Conservation (phyloP, 2,329 filamentous ascomycete genomes). For the Xylaria sp. region DNA sequence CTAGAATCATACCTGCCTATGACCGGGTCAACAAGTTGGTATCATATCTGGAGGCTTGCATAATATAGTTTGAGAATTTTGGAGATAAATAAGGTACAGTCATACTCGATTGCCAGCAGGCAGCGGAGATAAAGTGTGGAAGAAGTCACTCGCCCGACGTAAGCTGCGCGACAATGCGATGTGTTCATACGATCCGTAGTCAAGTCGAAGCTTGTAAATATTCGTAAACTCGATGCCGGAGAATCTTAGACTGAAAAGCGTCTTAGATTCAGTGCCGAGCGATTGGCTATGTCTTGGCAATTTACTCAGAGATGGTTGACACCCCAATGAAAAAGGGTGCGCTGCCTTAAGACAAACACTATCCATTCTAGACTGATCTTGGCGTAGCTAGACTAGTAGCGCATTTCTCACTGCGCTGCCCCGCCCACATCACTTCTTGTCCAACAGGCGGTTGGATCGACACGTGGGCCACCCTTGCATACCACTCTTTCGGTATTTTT, state of each 20-base stretch:
- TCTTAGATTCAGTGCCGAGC: constrained; percentile 6
- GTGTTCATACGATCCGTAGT: not conserved
- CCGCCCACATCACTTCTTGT: constrained; percentile 1
- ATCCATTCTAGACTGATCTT: not conserved
- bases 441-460: constrained; percentile 28
- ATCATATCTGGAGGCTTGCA: constrained; percentile 4
- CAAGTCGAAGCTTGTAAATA: not conserved
- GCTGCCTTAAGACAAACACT: not conserved
- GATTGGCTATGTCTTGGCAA: constrained; percentile 12
- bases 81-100: not conserved
- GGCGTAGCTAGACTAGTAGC: not conserved
- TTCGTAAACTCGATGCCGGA: not conserved
- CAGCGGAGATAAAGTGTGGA: not conserved
- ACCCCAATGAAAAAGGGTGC: not conserved
- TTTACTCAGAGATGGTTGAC: not conserved
- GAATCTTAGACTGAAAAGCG: not conserved
- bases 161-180: not conserved
- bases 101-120: not conserved
- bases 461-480: constrained; percentile 33
- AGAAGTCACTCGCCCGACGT: not conserved
- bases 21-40: not conserved
- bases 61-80: not conserved
- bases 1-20: not conserved
- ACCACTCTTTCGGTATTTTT: constrained; percentile 38
- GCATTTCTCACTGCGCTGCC: constrained; percentile 4